These are phyloP conservation scores for Aspergillus nanangensis DNA, from an alignment of 495 filamentous ascomycete species.

Conservation along the genomic window DNA sequence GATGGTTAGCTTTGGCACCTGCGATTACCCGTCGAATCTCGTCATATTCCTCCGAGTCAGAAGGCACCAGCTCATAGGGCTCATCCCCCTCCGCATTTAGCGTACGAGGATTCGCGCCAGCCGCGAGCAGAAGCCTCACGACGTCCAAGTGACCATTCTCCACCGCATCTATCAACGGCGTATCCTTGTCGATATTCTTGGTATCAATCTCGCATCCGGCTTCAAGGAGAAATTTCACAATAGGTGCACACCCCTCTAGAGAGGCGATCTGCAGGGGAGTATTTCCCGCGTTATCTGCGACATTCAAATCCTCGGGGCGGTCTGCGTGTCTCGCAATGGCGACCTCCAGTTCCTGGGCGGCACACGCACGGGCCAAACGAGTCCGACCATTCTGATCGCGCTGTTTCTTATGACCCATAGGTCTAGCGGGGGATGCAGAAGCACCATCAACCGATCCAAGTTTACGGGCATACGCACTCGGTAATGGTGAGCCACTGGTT, in stretches of 20 bases:
- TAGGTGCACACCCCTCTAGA: slow-evolving; percentile 73
- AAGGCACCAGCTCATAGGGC: slow-evolving; percentile 74
- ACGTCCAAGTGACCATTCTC: slow-evolving; percentile 93
- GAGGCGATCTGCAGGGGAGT: slow-evolving; percentile 89
- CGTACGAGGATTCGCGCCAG: slow-evolving; percentile 83
- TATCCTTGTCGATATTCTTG: slow-evolving; percentile 82
- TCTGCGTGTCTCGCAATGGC: slow-evolving; percentile 66
- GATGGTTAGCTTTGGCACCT: slow-evolving; percentile 40
- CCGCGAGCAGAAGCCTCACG: slow-evolving; percentile 75
- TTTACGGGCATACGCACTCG: slow-evolving; percentile 61
- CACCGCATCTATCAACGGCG: slow-evolving; percentile 90
- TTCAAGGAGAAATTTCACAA: slow-evolving; percentile 68
- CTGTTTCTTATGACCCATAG: slow-evolving; percentile 70
- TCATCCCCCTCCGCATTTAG: slow-evolving; percentile 84
- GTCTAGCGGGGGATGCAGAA: slow-evolving; percentile 60
- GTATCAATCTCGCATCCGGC: slow-evolving; percentile 78
- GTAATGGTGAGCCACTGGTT: slow-evolving; percentile 64
- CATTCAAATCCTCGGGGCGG: slow-evolving; percentile 79
- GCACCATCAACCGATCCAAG: slow-evolving; percentile 54
- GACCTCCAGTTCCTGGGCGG: slow-evolving; percentile 66
- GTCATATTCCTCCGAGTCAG: slow-evolving; percentile 63
- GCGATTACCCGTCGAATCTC: slow-evolving; percentile 45
- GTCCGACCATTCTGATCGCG: slow-evolving; percentile 84
- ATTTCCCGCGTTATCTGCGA: slow-evolving; percentile 89
- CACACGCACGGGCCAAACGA: slow-evolving; percentile 76